These are phyloP conservation scores for Ceraceosorus guamensis DNA, from an alignment of 1,284 basidiomycete species.

Conservation along the genomic window DNA sequence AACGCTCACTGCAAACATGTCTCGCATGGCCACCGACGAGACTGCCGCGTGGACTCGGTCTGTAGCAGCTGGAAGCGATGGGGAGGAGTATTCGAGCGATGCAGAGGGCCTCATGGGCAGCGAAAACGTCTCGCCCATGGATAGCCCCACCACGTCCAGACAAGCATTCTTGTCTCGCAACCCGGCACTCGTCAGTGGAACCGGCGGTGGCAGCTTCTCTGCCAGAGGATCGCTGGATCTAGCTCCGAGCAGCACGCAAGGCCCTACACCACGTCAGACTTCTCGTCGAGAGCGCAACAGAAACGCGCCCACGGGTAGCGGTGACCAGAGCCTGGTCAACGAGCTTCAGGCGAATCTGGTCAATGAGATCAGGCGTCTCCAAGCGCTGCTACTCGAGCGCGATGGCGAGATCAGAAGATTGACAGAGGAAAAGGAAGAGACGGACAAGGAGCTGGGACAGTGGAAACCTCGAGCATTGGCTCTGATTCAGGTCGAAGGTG, in stretches of 20 bases:
- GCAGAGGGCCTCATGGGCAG: too few species aligned
- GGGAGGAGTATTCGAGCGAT: too few species aligned
- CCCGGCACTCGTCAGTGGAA: constrained; percentile 1
- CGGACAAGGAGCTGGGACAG: constrained; percentile 33
- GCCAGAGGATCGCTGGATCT: constrained; percentile 15
- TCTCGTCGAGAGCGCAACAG: constrained; percentile 35
- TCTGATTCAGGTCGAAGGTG: constrained; percentile 31
- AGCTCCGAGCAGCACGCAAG: constrained; percentile 8
- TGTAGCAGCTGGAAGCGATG: too few species aligned
- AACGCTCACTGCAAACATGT: neutral
- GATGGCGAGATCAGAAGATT: constrained; percentile 18
- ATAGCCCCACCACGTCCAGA: neutral
- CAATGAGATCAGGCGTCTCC: constrained; percentile 32
- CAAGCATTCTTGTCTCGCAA: neutral
- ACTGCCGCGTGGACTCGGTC: too few species aligned
- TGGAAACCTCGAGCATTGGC: constrained; percentile 36
- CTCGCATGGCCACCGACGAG: neutral
- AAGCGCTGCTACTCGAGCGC: constrained; percentile 30
- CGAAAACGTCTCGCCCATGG: neutral
- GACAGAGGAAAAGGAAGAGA: constrained; percentile 19
- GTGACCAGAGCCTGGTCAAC: constrained; percentile 35
- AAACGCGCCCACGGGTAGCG: constrained; percentile 27
- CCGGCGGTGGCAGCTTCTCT: constrained; percentile 20
- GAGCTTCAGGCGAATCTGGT: constrained; percentile 37
- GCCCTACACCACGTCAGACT: constrained; percentile 21